Base-by-base conservation (phyloP, 1,139 yeast genomes). In the Geotrichum australiense region DNA sequence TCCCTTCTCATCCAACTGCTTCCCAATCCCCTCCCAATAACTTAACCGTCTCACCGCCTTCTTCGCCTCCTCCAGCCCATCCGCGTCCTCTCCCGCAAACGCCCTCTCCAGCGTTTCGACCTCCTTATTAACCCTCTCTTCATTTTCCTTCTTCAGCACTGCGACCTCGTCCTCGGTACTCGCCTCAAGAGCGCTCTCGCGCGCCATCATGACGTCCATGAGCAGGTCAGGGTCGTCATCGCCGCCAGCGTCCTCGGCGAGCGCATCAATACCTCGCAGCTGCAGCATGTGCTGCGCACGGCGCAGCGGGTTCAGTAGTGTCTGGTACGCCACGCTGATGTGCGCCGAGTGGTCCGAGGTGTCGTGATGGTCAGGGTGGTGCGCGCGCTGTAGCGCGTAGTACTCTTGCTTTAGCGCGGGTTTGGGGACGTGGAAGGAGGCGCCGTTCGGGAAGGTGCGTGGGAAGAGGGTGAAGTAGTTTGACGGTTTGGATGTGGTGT, bases 11-110 rank as follows among this genome's bases (percentile, higher is more conserved):
- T 74, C 76, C 35, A 87, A 73, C 4, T 85, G 89, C 37, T 72
- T 73, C 39, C 76, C 76, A 32, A 89, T 77, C 56, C 84, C 87
- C 37, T 71, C 73, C 94, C 96, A 89, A 58, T 87, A 91, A 57
- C 84, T 84, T 49, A 91, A 64, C 50, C 74, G 73, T 22, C 86
- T 75, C 1, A 94, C 81, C 47, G 78, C 78, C 47, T 73, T 63
- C 46, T 81, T 75, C 20, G 93, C 80, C 1, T 59, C 56, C 18
- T 75, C 73, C 69, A 79, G 73, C 41, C 76, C 67, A 15, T 62
- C 59, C 0, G 46, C 28, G 42, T 76, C 67, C 16, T 62, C 59
- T 0, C 46, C 26, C 1, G 53, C 51, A 48, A 71, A 71, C 4
- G 71, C 66, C 4, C 54, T 48, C 2, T 62, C 64, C 39, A 74